These are phyloP conservation scores for Malus fusca DNA, from an alignment of 306 rosid species.

Conservation along the genomic window DNA sequence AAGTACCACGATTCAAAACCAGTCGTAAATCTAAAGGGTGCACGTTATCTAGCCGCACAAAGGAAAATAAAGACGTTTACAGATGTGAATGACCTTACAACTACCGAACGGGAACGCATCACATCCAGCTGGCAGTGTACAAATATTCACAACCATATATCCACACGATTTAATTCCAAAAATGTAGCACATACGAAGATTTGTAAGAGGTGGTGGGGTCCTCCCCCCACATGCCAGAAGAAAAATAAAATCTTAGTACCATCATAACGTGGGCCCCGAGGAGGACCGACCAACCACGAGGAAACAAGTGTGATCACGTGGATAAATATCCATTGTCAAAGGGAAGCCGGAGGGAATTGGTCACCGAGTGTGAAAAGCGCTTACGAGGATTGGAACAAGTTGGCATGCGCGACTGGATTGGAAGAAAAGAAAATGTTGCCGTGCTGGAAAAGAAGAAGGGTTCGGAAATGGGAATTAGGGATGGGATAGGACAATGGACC, in stretches of 20 bases:
- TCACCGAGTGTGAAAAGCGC: conserved; percentile 5
- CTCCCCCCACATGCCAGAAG: not conserved
- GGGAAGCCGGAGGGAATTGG: not conserved
- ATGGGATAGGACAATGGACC: not conserved
- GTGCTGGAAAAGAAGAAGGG: not conserved
- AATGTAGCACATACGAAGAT: not conserved
- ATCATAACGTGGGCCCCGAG: not conserved
- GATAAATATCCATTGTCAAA: not conserved
- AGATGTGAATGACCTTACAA: not conserved
- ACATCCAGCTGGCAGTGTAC: not conserved
- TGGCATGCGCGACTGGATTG: not conserved
- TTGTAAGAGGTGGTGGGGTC: not conserved
- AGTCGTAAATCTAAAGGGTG: no score
- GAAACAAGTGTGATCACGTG: conserved; percentile 4
- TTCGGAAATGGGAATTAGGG: not conserved
- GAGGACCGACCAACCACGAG: not conserved
- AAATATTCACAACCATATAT: not conserved
- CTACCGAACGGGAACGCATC: not conserved
- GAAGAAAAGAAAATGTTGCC: not conserved
- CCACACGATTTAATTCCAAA: not conserved
- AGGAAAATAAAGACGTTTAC: no score
- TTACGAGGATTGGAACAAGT: conserved; percentile 2
- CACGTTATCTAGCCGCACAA: no score
- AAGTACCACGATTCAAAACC: no score
- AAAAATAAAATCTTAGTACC: not conserved